phyloP scores from a whole-genome alignment of 2,329 filamentous ascomycete species.

The Sphaerulina vaccinii region DNA sequence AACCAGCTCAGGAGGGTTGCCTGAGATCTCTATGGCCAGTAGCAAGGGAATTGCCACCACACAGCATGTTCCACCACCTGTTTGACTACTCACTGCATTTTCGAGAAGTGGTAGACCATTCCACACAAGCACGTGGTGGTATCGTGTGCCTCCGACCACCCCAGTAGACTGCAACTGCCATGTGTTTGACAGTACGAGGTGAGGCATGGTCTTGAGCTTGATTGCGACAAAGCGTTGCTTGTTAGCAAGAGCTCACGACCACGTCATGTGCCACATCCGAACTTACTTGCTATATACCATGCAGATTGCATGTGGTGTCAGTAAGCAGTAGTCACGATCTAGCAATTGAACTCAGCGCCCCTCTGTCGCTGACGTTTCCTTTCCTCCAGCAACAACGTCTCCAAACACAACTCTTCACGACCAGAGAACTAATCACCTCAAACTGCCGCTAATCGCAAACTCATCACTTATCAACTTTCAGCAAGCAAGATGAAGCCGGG shows the following conservation, averaged over 20 bases:
- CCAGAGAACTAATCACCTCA: too few relatives aligned
- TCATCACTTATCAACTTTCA: neutral
- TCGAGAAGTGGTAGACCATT: neutral
- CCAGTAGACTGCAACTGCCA: neutral
- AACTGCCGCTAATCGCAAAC: too few relatives aligned
- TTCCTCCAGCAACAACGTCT: neutral
- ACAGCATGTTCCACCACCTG: too few relatives aligned
- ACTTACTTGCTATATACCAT: conserved; percentile 4
- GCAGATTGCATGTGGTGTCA: neutral
- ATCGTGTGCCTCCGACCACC: neutral
- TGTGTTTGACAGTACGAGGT: neutral
- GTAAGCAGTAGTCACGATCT: neutral
- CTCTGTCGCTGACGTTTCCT: neutral
- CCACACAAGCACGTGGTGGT: neutral
- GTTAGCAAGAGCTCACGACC: conserved; percentile 2
- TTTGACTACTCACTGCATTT: too few relatives aligned
- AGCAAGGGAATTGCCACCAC: too few relatives aligned
- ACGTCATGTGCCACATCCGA: conserved; percentile 8
- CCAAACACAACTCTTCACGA: neutral
- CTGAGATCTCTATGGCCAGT: too few relatives aligned
- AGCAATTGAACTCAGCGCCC: neutral
- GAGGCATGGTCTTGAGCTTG: conserved; percentile 4
- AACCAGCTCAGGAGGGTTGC: too few relatives aligned
- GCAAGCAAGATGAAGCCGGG: conserved; percentile 2
- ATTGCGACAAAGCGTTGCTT: conserved; percentile 6